Evolutionary conservation across 148 eudicot genomes (phyloP), one percentile per base, ranked within the genome.

Genomic region (Chenopodium album): DNA sequence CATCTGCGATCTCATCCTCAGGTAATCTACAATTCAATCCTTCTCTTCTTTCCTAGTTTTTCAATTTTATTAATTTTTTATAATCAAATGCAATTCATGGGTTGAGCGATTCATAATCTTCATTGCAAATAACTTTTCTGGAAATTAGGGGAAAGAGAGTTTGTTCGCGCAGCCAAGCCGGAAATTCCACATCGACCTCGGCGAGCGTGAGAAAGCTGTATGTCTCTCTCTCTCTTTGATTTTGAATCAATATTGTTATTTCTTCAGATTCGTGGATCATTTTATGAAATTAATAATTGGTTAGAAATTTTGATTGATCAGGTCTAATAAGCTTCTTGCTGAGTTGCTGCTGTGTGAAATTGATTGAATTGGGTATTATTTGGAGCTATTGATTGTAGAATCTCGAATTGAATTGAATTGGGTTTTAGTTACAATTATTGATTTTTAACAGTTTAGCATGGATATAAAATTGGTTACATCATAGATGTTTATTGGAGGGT

Each of bases 181-280:
- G 29, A 91, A 87, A 8, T 84, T 84, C 68, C 98, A 90, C 84
- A 71, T 90, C 60, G 92, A 92, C 71, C 92, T 90, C 9, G 98
- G 94, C 26, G 80, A 89, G 79, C 97, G 98, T 80, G 98, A 94
- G 86, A 92, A 91, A 85, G 93, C 94, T 78, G 98, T 94, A 59
- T 83, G 93, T 90, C n/a, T 19, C 71, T 78, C 23, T 73, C 44
- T 34, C 50, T 76, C 54, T 67, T 16, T 34, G 9, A 28, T 68
- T 68, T 48, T 71, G 34, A 11, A 6, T 17, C n/a, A 28, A 11
- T 72, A 74, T 31, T 68, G 71, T 26, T 50, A 9, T 29, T 46
- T 71, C 37, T 73, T 78, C 17, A 19, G 54, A 62, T 5, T 4
- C 14, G 37, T 31, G 7, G 78, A 84, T 68, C 14, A 11, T 1